phyloP scores from a whole-genome alignment of 1,284 basidiomycete genomes.

The Apiotrichum siamense region DNA sequence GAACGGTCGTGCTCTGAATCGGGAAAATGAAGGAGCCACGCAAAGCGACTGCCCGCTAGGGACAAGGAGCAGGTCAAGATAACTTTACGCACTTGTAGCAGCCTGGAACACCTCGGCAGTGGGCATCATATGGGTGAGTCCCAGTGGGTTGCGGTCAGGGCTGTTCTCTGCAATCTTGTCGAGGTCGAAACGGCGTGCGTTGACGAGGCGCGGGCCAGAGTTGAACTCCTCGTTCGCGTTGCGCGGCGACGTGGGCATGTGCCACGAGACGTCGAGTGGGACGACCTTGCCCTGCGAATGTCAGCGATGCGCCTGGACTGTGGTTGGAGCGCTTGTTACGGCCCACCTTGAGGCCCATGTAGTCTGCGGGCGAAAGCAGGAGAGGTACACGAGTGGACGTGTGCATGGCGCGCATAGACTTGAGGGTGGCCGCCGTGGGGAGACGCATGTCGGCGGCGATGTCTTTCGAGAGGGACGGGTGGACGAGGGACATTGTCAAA shows the following conservation, averaged over 20 bases:
- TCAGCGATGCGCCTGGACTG: not conserved
- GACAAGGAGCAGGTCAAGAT: not conserved
- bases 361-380: slow-evolving; percentile 33
- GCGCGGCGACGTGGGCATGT: slow-evolving; percentile 46
- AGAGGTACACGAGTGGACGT: slow-evolving; percentile 23
- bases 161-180: slow-evolving; percentile 55
- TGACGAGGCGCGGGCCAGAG: slow-evolving; percentile 57
- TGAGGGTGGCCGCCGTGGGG: not conserved
- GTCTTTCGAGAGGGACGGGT: no score
- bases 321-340: not conserved
- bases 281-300: slow-evolving; percentile 11
- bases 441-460: not conserved
- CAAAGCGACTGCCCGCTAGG: not conserved
- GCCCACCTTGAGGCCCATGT: slow-evolving; percentile 21
- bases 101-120: slow-evolving; percentile 62
- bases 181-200: slow-evolving; percentile 72
- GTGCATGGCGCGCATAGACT: not conserved
- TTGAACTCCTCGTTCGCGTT: slow-evolving; percentile 40
- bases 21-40: no score
- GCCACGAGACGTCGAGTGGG: slow-evolving; percentile 46
- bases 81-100: slow-evolving; percentile 61
- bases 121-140: slow-evolving; percentile 93
- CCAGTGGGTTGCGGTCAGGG: slow-evolving; percentile 57
- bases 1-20: no score
- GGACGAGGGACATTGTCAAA: not conserved